Base-by-base conservation (phyloP, 2,329 filamentous ascomycete species). In the Pseudogymnoascus verrucosus region DNA sequence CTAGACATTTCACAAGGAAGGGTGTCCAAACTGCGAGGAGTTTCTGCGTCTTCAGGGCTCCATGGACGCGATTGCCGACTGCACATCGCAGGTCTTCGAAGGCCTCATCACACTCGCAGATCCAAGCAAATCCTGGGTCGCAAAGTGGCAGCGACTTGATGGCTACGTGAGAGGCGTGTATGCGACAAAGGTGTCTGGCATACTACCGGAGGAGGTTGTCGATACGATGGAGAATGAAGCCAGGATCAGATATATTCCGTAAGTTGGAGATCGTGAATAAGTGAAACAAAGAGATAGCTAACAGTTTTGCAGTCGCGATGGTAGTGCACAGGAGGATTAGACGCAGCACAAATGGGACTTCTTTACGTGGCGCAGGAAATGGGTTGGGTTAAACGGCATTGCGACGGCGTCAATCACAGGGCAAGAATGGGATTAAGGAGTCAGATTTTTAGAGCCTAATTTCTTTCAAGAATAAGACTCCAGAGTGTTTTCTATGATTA, bases 1-100 rank as follows among this genome's bases (percentile, higher is more conserved):
- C 34, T 73, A 93, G 89, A 89, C 90, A 76, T 99, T 99, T 82
- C 83, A 88, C 71, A 84, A 86, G 71, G 83, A 90, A 73, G 95
- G 95, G 69, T 99, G 95, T 74, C 95, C 95, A 66, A 99, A 99
- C 81, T 99, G 95, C 83, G 93, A 97, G 74, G 86, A 90, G 60
- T 90, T 96, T 76, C 88, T 99, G 65, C 88, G 91, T 75, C 88
- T 98, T 66, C 83, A 85, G 68, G 87, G 88, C 74, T 89, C 88
- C 68, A 79, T 83, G 70, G 95, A 99, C 66, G 84, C 87, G 67
- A 90, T 98, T 72, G 87, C 91, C 74, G 91, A 92, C 78, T 97
- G 93, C 83, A 99, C 95, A 19, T 96, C 91, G 12, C 90, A 93
- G 73, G 93, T 98, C 68, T 99, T 95, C 74, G 95, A 99, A 76